A percentile compares a stretch with the other conserved stretches of the same genome.
These are phyloP conservation scores for Leccinum uliginosum DNA, from an alignment of 768 basidiomycete genomes.

Conservation along the genomic window DNA sequence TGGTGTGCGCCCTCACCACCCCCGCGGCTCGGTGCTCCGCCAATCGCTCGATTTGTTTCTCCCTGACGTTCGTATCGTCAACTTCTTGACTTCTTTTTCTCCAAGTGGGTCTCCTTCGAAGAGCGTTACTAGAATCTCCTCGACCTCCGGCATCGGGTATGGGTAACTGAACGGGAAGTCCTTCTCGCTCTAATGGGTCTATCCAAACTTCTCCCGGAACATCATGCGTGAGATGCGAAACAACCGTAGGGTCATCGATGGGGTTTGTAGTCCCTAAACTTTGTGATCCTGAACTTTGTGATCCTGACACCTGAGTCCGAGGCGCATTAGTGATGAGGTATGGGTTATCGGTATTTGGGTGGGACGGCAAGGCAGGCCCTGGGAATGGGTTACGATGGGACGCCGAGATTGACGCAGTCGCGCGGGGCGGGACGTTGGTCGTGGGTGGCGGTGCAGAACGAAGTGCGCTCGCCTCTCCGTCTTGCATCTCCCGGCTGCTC, in stretches of 20 bases:
- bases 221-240: constrained; percentile 28
- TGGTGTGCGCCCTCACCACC: constrained; percentile 43
- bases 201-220: constrained; percentile 56
- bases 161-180: constrained; percentile 44
- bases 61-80: not conserved
- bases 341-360: constrained; percentile 16
- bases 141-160: constrained; percentile 10
- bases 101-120: constrained; percentile 20
- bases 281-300: constrained; percentile 8
- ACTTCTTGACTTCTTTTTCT: constrained; percentile 10
- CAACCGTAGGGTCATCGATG: constrained; percentile 7
- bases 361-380: not conserved
- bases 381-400: constrained; percentile 4
- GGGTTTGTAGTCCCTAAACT: constrained; percentile 1
- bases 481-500: not conserved
- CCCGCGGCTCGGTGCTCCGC: constrained; percentile 35
- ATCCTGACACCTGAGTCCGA: constrained; percentile 6
- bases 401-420: not conserved
- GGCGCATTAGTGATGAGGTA: constrained; percentile 6
- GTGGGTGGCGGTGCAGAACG: constrained; percentile 6
- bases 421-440: constrained; percentile 12
- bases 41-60: constrained; percentile 25
- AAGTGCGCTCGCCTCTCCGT: not conserved
- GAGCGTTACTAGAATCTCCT: not conserved
- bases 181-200: constrained; percentile 59